Evolutionary conservation across 1,284 basidiomycete genomes (phyloP).

Genomic region (Pseudozyma tsukubaensis): DNA sequence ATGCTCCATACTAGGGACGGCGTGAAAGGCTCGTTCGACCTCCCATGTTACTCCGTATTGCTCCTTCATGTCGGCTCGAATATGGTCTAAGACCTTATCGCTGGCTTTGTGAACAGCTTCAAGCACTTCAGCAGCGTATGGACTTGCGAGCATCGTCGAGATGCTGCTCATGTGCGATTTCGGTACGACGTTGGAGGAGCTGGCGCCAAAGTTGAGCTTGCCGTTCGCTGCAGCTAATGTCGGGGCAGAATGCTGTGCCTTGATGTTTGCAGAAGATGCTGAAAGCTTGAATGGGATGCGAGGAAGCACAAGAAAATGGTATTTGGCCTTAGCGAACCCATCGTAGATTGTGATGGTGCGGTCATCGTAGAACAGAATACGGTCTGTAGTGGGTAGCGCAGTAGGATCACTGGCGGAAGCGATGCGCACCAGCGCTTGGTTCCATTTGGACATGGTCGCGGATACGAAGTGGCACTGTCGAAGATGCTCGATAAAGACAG

Average conservation of each 20-base stretch:
- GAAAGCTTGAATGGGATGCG: constrained; percentile 43
- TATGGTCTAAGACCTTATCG: constrained; percentile 70
- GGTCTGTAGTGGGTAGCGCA: constrained; percentile 64
- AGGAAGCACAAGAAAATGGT: constrained; percentile 55
- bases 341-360: constrained; percentile 83
- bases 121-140: constrained; percentile 49
- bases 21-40: constrained; percentile 81
- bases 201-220: constrained; percentile 46
- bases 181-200: constrained; percentile 38
- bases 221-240: constrained; percentile 36
- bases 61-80: constrained; percentile 83
- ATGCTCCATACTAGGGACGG: constrained; percentile 74
- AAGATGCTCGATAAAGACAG: not conserved
- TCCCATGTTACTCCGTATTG: constrained; percentile 47
- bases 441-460: constrained; percentile 23
- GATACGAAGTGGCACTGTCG: not conserved
- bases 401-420: constrained; percentile 34
- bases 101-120: constrained; percentile 35
- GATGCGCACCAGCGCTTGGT: constrained; percentile 38
- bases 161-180: constrained; percentile 50
- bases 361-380: constrained; percentile 76
- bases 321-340: constrained; percentile 78
- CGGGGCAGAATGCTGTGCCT: not conserved
- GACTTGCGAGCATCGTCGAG: constrained; percentile 50
- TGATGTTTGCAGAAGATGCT: not conserved